A percentile compares a stretch with the other conserved stretches of the same genome.
phyloP scores from a whole-genome alignment of 2,329 filamentous ascomycete species.

The Alternaria brassicicola region DNA sequence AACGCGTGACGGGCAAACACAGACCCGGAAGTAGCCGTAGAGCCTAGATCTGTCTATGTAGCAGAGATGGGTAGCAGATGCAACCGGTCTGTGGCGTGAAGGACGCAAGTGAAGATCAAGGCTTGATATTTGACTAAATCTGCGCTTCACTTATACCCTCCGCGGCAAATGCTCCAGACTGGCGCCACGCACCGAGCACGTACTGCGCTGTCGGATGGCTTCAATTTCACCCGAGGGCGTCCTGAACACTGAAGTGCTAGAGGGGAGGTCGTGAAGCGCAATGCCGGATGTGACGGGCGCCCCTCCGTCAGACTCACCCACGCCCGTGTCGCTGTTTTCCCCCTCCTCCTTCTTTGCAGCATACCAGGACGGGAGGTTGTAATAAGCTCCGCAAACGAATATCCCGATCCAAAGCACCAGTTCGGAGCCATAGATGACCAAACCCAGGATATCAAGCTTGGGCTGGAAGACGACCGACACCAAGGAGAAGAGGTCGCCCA shows the following conservation, averaged over 20 bases:
- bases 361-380: slow-evolving; percentile 67
- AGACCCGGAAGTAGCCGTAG: background rate
- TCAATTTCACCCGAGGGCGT: slow-evolving; percentile 57
- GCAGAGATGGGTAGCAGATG: background rate
- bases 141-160: slow-evolving; percentile 11
- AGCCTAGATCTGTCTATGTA: background rate
- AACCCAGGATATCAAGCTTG: slow-evolving; percentile 64
- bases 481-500: slow-evolving; percentile 71
- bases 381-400: slow-evolving; percentile 69
- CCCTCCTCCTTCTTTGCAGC: slow-evolving; percentile 43
- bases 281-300: slow-evolving; percentile 31
- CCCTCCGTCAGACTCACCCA: background rate
- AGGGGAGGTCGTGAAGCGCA: slow-evolving; percentile 58
- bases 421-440: slow-evolving; percentile 71
- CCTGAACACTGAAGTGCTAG: slow-evolving; percentile 68
- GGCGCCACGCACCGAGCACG: slow-evolving; percentile 12
- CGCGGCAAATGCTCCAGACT: slow-evolving; percentile 5
- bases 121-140: background rate
- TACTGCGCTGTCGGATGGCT: slow-evolving; percentile 29
- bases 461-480: slow-evolving; percentile 68
- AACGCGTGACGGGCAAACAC: background rate
- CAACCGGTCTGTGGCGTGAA: slow-evolving; percentile 5
- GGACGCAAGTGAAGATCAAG: background rate
- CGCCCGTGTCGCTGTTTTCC: slow-evolving; percentile 1
- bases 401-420: slow-evolving; percentile 70